Percentiles rank a stretch among this genome's conserved stretches.
phyloP scores from a whole-genome alignment of 148 eudicot species.

The Chenopodium formosanum region DNA sequence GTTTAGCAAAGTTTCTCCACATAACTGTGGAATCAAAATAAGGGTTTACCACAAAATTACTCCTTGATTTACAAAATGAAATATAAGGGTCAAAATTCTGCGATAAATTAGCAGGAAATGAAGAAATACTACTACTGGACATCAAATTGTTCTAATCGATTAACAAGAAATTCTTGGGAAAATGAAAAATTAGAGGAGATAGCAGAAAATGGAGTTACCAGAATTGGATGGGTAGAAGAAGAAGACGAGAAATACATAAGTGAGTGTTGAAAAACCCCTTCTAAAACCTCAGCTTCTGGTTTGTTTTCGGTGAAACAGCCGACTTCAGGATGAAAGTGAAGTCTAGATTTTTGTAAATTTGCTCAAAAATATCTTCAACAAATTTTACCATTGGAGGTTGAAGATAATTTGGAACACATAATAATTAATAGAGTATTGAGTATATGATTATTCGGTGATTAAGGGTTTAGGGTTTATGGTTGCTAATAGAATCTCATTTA shows the following conservation, averaged over 20 bases:
- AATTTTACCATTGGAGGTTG: not conserved
- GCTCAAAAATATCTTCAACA: not conserved
- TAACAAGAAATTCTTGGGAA: constrained; percentile 3
- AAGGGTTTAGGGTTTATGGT: not conserved
- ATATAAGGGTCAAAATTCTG: constrained; percentile 25
- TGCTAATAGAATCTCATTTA: too few relatives aligned
- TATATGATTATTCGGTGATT: too few relatives aligned
- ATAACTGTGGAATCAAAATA: constrained; percentile 33
- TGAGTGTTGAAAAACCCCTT: constrained; percentile 35
- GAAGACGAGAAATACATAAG: constrained; percentile 2
- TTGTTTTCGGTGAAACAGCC: not conserved
- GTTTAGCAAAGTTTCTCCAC: constrained; percentile 62
- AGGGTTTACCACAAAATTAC: constrained; percentile 23
- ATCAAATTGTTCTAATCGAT: constrained; percentile 36
- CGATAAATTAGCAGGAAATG: constrained; percentile 32
- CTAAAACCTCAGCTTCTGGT: constrained; percentile 32
- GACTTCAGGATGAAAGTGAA: constrained; percentile 2
- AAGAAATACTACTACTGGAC: constrained; percentile 45
- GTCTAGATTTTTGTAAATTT: not conserved
- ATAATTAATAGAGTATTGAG: too few relatives aligned
- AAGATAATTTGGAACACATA: not conserved
- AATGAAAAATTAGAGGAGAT: constrained; percentile 1
- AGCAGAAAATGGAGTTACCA: not conserved
- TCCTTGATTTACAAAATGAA: constrained; percentile 26
- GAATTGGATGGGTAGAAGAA: constrained; percentile 4